These are phyloP conservation scores for Apiospora malaysiana DNA, from an alignment of 2,329 filamentous ascomycete genomes.

Conservation along the genomic window DNA sequence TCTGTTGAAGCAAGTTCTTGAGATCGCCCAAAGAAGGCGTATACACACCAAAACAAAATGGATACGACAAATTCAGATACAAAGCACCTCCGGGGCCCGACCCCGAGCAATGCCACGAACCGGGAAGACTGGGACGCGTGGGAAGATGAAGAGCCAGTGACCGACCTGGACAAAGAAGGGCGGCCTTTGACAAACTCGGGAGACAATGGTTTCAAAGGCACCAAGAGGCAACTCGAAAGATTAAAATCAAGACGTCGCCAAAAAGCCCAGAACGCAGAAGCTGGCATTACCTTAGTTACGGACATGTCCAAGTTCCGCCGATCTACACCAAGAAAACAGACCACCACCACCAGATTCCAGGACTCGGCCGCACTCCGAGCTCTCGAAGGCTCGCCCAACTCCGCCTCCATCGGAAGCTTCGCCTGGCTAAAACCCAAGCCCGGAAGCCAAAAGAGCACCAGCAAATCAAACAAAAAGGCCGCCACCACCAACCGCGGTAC, in stretches of 20 bases:
- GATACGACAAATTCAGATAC: constrained; percentile 28
- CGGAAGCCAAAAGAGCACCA: constrained; percentile 30
- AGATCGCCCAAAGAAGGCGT: constrained; percentile 12
- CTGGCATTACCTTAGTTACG: constrained; percentile 72
- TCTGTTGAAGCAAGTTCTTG: constrained; percentile 25
- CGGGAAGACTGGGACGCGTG: constrained; percentile 42
- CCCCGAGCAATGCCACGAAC: constrained; percentile 32
- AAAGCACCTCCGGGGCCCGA: constrained; percentile 31
- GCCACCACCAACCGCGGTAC: constrained; percentile 31
- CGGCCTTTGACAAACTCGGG: constrained; percentile 34
- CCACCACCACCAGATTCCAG: constrained; percentile 54
- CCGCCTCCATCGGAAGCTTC: constrained; percentile 62
- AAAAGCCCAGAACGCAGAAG: constrained; percentile 60
- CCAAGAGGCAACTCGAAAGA: constrained; percentile 21
- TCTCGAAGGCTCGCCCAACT: constrained; percentile 60
- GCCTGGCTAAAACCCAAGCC: constrained; percentile 58
- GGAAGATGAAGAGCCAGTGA: constrained; percentile 31
- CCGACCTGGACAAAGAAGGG: constrained; percentile 25
- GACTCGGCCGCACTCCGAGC: constrained; percentile 65
- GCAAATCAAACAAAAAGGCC: constrained; percentile 35
- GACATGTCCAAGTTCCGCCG: constrained; percentile 64
- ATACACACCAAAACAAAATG: constrained; percentile 32
- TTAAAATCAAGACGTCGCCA: constrained; percentile 25
- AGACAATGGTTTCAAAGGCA: constrained; percentile 27
- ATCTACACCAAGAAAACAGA: constrained; percentile 42